These are phyloP conservation scores for Fragilaria radians DNA, from an alignment of 108 stramenopile genomes.

Conservation along the genomic window DNA sequence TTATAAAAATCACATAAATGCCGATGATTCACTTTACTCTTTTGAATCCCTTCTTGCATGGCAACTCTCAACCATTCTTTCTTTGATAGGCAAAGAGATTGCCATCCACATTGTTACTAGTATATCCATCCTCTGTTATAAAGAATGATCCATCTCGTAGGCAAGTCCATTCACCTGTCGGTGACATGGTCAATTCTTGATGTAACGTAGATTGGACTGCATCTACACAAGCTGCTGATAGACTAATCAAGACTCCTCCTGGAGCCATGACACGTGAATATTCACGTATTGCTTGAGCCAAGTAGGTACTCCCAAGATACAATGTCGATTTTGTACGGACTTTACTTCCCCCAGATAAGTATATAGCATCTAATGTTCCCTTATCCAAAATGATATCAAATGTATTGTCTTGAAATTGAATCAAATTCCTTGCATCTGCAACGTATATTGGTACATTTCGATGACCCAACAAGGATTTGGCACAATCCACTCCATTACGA, in stretches of 20 bases:
- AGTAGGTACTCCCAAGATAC: conserved; percentile 23
- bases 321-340: no score
- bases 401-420: conserved; percentile 25
- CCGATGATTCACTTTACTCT: no score
- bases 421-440: conserved; percentile 52
- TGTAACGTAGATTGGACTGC: conserved; percentile 27
- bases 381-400: conserved; percentile 68
- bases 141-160: conserved; percentile 32
- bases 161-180: background rate
- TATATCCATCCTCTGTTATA: conserved; percentile 54
- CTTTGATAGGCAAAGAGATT: conserved; percentile 30
- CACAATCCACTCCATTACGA: conserved; percentile 37
- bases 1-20: no score
- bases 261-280: conserved; percentile 35
- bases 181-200: no score
- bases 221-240: conserved; percentile 47
- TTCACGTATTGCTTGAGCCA: conserved; percentile 42
- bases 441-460: conserved; percentile 4
- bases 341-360: conserved; percentile 30
- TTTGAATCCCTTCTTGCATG: no score
- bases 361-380: conserved; percentile 79
- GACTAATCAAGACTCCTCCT: conserved; percentile 48
- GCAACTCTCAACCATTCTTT: background rate
- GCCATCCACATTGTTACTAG: conserved; percentile 61
- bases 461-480: conserved; percentile 5